A percentile compares a stretch with the other conserved stretches of the same genome.
Evolutionary conservation across 2,329 filamentous ascomycete species (phyloP).

Genomic region (Pseudogymnoascus sp.): DNA sequence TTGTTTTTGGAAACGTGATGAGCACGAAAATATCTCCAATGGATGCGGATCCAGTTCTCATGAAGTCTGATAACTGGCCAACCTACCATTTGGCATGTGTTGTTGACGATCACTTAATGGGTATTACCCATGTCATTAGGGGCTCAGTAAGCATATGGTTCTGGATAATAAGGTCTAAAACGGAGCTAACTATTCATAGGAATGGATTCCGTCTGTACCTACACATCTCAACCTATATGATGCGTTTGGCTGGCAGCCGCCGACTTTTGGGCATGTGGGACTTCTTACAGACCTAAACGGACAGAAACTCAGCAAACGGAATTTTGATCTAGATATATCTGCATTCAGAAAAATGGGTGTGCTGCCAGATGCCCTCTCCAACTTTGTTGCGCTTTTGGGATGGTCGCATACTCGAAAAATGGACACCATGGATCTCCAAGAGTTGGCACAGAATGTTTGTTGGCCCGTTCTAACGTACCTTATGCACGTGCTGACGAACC

Average conservation of each 20-base stretch:
- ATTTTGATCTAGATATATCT: constrained; percentile 53
- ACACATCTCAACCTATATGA: constrained; percentile 67
- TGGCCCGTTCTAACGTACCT: not conserved
- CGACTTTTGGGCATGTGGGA: constrained; percentile 72
- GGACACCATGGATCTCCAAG: constrained; percentile 63
- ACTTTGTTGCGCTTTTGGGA: constrained; percentile 79
- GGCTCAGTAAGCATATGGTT: constrained; percentile 52
- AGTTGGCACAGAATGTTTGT: constrained; percentile 61
- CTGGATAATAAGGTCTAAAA: not conserved
- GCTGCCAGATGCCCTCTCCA: constrained; percentile 57
- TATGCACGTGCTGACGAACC: constrained; percentile 5
- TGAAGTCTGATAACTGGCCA: constrained; percentile 86
- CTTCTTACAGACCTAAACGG: constrained; percentile 60
- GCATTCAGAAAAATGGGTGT: constrained; percentile 50
- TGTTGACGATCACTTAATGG: constrained; percentile 90
- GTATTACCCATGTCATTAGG: constrained; percentile 90
- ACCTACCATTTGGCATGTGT: constrained; percentile 98
- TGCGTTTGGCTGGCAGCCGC: constrained; percentile 65
- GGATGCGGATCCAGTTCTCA: constrained; percentile 76
- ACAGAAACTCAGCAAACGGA: constrained; percentile 81
- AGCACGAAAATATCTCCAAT: constrained; percentile 14
- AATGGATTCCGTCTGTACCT: constrained; percentile 94
- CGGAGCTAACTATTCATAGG: constrained; percentile 35
- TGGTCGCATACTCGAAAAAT: constrained; percentile 63
- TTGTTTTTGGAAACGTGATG: constrained; percentile 64